Evolutionary conservation across 164 flowering plant species (phyloP), one percentile per base, ranked within the genome.

Genomic region (Sedum album): DNA sequence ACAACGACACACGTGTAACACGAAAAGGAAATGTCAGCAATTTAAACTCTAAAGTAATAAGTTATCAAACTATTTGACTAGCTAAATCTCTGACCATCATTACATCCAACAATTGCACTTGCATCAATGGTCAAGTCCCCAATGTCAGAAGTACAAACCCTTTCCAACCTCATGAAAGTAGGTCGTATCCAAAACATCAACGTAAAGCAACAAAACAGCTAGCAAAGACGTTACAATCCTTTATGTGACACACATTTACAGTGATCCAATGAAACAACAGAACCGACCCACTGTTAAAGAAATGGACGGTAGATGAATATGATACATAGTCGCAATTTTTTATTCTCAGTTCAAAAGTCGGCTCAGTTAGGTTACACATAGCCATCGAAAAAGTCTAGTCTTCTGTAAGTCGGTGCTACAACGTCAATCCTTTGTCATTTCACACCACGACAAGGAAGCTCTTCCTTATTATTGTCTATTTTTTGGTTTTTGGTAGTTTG

Each of bases 1-100:
- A 55, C 1, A 57, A 57, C 18, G 20, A 28, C 62, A 28, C 62
- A 57, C 62, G 62, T 57, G 62, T 57, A 57, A 28, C 62, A 57
- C 31, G 62, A 57, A 57, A 57, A 28, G 33, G 62, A 28, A 7
- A 11, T 14, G 6, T 57, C 18, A 23, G 15, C 23, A 17, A 2
- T 3, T 0, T 14, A 1, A 44, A 44, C 15, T 10, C 13, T 44
- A 44, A 44, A 25, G 28, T 55, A 9, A 53, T 7, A 21, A 53
- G 13, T 53, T 0, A 53, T 48, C 53, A 20, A 48, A 48, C 5
- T 15, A 41, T 41, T 7, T 41, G 46, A 5, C 1, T 41, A 41
- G 4, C 11, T 41, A 10, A 41, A 17, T 44, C 48, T 44, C 30
- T 53, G 28, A 8, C 30, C 60, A 53, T 53, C 60, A 53, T 1